A percentile compares a stretch with the other conserved stretches of the same genome.
Conservation (phyloP, 805 yeast species). For the Brettanomyces sp. region DNA sequence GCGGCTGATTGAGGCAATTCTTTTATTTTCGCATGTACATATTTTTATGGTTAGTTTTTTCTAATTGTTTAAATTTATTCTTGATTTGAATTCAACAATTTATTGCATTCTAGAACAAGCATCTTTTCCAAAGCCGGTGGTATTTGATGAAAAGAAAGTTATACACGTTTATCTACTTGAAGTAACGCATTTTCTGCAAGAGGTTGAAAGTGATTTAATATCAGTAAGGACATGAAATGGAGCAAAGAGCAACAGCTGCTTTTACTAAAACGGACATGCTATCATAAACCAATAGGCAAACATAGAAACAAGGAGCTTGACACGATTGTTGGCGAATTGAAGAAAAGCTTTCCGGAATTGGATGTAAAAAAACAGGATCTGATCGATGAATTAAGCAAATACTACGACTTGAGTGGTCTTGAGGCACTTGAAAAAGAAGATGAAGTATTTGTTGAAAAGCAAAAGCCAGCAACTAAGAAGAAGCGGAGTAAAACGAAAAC, state of each 20-base stretch:
- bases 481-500: neutral
- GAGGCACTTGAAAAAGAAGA: constrained; percentile 14
- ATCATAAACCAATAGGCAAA: constrained; percentile 22
- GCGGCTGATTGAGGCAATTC: neutral
- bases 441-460: neutral
- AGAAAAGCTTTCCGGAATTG: constrained; percentile 12
- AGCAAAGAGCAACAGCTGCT: constrained; percentile 12
- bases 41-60: neutral
- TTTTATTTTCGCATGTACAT: neutral
- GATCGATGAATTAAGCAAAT: constrained; percentile 12
- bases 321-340: constrained; percentile 10
- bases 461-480: neutral
- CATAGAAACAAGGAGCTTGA: constrained; percentile 7
- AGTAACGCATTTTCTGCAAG: too few species aligned
- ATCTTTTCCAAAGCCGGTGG: too few species aligned
- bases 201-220: too few species aligned
- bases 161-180: too few species aligned
- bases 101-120: too few species aligned
- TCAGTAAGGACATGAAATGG: constrained; percentile 9
- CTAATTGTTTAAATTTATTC: neutral
- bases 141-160: too few species aligned
- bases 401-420: constrained; percentile 21
- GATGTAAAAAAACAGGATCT: constrained; percentile 9
- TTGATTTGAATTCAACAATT: neutral
- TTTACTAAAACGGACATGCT: constrained; percentile 18